These are phyloP conservation scores for Aspergillus mulundensis DNA, from an alignment of 495 filamentous ascomycete species.

Conservation along the genomic window DNA sequence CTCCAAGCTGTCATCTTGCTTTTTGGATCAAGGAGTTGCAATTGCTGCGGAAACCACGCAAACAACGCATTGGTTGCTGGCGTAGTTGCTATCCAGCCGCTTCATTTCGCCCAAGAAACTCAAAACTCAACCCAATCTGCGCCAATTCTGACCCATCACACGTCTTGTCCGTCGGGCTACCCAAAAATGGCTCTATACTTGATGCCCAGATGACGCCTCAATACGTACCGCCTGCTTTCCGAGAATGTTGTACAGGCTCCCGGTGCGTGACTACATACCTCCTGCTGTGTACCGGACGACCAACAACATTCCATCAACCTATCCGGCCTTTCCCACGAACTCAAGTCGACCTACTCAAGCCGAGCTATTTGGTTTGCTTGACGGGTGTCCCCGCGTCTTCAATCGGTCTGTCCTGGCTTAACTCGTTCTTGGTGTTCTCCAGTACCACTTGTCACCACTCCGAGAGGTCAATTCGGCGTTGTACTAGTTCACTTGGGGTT, in stretches of 20 bases:
- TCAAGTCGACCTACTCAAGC: not conserved
- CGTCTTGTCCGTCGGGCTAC: not conserved
- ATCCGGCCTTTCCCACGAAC: not conserved
- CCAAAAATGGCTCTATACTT: not conserved
- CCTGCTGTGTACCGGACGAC: not conserved
- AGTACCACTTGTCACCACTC: not conserved
- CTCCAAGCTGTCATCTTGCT: not conserved
- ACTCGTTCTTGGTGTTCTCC: not conserved
- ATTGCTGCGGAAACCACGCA: not conserved
- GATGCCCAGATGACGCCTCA: not conserved
- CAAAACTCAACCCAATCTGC: not conserved
- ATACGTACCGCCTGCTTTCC: not conserved
- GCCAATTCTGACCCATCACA: slow-evolving; percentile 7
- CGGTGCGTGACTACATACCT: not conserved
- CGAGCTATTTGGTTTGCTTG: not conserved
- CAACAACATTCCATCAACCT: not conserved
- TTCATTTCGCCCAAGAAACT: not conserved
- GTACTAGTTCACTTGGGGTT: not conserved
- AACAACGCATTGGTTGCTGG: not conserved
- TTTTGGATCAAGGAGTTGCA: not conserved
- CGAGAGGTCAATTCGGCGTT: not conserved
- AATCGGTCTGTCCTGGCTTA: not conserved
- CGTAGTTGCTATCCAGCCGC: not conserved
- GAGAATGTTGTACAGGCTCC: slow-evolving; percentile 5
- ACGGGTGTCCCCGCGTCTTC: not conserved